Percentiles rank a stretch among this genome's conserved stretches.
Conservation (phyloP, 768 basidiomycete genomes). For the Russula sp. region DNA sequence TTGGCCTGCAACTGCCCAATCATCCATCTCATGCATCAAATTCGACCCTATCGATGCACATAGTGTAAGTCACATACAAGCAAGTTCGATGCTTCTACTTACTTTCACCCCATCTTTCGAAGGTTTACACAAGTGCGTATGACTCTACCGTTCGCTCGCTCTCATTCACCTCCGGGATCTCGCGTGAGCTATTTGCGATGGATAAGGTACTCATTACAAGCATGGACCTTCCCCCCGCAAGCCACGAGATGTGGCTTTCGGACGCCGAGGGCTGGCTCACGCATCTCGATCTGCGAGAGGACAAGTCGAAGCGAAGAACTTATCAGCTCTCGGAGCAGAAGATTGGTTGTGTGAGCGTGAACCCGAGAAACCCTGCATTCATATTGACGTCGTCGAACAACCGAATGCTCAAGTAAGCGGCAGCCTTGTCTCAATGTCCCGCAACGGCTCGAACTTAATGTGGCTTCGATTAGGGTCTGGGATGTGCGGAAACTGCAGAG, state of each 20-base stretch:
- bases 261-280: slow-evolving; percentile 65
- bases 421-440: background rate
- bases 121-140: slow-evolving; percentile 80
- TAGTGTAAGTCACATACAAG: slow-evolving; percentile 42
- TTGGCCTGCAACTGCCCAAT: slow-evolving; percentile 76
- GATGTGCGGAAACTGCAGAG: slow-evolving; percentile 58
- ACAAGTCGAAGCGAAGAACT: slow-evolving; percentile 44
- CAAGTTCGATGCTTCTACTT: background rate
- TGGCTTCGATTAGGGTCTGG: slow-evolving; percentile 52
- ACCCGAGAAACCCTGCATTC: slow-evolving; percentile 58
- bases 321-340: slow-evolving; percentile 65
- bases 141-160: slow-evolving; percentile 70
- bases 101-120: background rate
- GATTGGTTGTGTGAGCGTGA: slow-evolving; percentile 74
- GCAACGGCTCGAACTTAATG: background rate
- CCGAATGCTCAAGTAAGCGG: slow-evolving; percentile 55
- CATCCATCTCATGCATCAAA: slow-evolving; percentile 72
- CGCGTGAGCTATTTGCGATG: slow-evolving; percentile 58
- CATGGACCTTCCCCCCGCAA: slow-evolving; percentile 58
- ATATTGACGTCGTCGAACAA: slow-evolving; percentile 73
- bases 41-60: slow-evolving; percentile 71
- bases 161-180: slow-evolving; percentile 65
- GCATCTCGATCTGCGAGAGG: slow-evolving; percentile 67
- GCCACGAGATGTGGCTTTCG: slow-evolving; percentile 81
- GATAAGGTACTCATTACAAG: slow-evolving; percentile 59